phyloP scores from a whole-genome alignment of 2,329 filamentous ascomycete genomes.

The Basipetospora chlamydospora region DNA sequence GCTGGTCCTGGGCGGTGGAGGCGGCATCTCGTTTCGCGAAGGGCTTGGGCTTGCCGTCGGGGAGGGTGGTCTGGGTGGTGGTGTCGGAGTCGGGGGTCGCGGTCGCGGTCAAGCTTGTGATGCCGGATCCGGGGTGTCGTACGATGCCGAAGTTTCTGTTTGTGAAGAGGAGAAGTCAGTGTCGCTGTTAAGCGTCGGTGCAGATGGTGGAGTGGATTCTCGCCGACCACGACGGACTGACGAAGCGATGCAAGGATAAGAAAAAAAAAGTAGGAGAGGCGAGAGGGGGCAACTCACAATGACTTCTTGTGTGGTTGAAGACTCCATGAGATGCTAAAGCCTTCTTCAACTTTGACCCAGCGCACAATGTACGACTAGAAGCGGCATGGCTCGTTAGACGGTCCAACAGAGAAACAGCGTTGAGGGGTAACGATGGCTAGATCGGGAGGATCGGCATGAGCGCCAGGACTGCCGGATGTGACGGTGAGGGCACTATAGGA shows the following conservation, averaged over 20 bases:
- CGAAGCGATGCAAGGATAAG: not conserved
- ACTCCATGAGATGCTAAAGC: conserved; percentile 93
- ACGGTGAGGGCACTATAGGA: not conserved
- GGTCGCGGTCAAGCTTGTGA: conserved; percentile 30
- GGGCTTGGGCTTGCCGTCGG: conserved; percentile 30
- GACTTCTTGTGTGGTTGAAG: conserved; percentile 97
- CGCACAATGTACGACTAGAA: conserved; percentile 88
- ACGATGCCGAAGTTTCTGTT: conserved; percentile 89
- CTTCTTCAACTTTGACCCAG: conserved; percentile 84
- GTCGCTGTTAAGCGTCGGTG: not conserved
- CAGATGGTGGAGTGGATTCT: too few species aligned
- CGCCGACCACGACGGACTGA: not conserved
- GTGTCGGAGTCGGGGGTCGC: conserved; percentile 28
- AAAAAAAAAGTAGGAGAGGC: conserved; percentile 9
- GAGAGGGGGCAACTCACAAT: conserved; percentile 38
- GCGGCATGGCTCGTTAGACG: conserved; percentile 11
- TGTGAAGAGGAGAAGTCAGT: conserved; percentile 2
- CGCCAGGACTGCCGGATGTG: not conserved
- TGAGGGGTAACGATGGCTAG: not conserved
- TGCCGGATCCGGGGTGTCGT: conserved; percentile 74
- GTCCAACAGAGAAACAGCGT: conserved; percentile 3
- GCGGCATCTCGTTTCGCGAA: conserved; percentile 43
- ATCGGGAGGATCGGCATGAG: not conserved
- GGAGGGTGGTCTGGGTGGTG: conserved; percentile 29
- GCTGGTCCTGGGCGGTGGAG: conserved; percentile 45